phyloP scores from a whole-genome alignment of 1,139 yeast species.

The Yamadazyma siamensis region DNA sequence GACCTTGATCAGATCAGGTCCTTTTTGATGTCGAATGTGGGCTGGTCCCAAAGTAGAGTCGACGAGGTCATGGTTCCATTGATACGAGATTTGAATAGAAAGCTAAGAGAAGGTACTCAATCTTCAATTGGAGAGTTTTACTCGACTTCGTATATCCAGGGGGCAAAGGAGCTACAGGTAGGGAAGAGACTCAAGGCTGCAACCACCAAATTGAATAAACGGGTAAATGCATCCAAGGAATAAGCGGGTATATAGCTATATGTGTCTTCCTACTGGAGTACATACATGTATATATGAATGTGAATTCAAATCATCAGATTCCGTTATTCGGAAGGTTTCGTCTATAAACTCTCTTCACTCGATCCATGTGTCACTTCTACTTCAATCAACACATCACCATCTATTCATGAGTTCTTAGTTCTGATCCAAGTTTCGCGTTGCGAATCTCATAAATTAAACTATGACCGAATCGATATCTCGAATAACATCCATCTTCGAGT shows the following conservation, averaged over 20 bases:
- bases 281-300: no score
- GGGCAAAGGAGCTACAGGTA: conserved; percentile 41
- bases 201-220: conserved; percentile 44
- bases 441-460: no score
- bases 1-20: conserved; percentile 75
- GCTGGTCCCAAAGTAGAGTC: conserved; percentile 75
- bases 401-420: no score
- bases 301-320: no score
- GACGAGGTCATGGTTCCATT: conserved; percentile 91
- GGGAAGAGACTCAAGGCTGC: conserved; percentile 64
- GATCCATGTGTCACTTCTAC: no score
- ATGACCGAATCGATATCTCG: conserved; percentile 45
- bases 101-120: conserved; percentile 53
- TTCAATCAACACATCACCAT: no score
- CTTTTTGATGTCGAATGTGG: conserved; percentile 67
- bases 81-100: conserved; percentile 70
- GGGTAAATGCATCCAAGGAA: conserved; percentile 1
- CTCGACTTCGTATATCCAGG: conserved; percentile 46
- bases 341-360: no score
- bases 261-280: no score
- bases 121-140: conserved; percentile 58
- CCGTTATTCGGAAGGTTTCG: no score
- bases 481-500: conserved; percentile 56
- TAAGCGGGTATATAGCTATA: not conserved
- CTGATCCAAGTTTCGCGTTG: no score